These are phyloP conservation scores for Sphagnum tenellum DNA, from an alignment of 225 moss, liverwort and hornwort species.

Conservation along the genomic window DNA sequence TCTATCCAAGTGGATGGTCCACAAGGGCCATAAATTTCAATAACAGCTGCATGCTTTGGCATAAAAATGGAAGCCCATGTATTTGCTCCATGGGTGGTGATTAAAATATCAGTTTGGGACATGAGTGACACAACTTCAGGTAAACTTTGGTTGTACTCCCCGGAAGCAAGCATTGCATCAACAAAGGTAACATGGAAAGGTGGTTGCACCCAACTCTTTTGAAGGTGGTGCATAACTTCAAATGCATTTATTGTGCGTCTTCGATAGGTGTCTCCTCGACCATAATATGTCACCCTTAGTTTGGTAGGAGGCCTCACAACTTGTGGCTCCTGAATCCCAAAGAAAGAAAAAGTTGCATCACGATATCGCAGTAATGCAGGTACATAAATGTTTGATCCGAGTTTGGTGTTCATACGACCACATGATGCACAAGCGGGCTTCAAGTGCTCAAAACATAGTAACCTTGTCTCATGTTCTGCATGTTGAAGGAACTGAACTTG, in stretches of 20 bases:
- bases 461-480: slow-evolving; percentile 30
- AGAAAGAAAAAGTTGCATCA: slow-evolving; percentile 31
- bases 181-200: slow-evolving; percentile 47
- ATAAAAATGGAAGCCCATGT: slow-evolving; percentile 82
- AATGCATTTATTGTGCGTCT: slow-evolving; percentile 42
- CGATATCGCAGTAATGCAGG: slow-evolving; percentile 51
- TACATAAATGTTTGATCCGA: slow-evolving; percentile 28
- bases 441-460: slow-evolving; percentile 61
- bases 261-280: slow-evolving; percentile 52
- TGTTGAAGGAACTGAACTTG: slow-evolving; percentile 47
- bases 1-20: slow-evolving; percentile 61
- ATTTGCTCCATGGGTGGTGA: slow-evolving; percentile 82
- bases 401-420: slow-evolving; percentile 32
- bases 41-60: slow-evolving; percentile 60
- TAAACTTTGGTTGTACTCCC: slow-evolving; percentile 48
- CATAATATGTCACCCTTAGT: slow-evolving; percentile 79
- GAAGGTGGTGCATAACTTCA: slow-evolving; percentile 40
- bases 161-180: slow-evolving; percentile 47
- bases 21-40: slow-evolving; percentile 77
- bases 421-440: slow-evolving; percentile 39
- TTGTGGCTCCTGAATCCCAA: slow-evolving; percentile 24
- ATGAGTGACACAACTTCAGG: slow-evolving; percentile 75
- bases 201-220: slow-evolving; percentile 18
- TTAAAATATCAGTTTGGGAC: slow-evolving; percentile 70
- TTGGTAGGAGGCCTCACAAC: slow-evolving; percentile 41